A percentile compares a stretch with the other conserved stretches of the same genome.
These are phyloP conservation scores for Pisolithus tinctorius DNA, from an alignment of 768 basidiomycete genomes.

Conservation along the genomic window DNA sequence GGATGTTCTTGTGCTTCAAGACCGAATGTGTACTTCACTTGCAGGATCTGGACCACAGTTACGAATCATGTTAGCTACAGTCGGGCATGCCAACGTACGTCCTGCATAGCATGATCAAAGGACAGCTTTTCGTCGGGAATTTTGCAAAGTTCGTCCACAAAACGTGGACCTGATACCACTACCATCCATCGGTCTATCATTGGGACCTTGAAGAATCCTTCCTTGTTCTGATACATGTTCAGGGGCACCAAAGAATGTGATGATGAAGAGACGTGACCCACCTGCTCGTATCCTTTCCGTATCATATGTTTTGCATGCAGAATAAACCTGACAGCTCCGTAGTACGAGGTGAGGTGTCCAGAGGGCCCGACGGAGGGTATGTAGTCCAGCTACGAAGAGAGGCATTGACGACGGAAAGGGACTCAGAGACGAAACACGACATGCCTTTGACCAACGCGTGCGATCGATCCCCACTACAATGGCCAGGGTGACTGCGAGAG, in stretches of 20 bases:
- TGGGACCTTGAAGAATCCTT: conserved; percentile 37
- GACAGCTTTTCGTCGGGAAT: conserved; percentile 43
- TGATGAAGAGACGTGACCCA: conserved; percentile 7
- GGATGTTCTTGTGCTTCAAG: conserved; percentile 24
- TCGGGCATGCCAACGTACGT: conserved; percentile 24
- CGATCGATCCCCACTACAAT: conserved; percentile 10
- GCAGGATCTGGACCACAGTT: conserved; percentile 25
- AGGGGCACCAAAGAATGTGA: conserved; percentile 5
- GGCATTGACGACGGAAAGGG: not conserved
- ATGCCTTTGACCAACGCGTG: conserved; percentile 20
- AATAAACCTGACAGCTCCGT: conserved; percentile 25
- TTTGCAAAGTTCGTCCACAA: conserved; percentile 45
- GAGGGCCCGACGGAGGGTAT: conserved; percentile 34
- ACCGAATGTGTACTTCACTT: conserved; percentile 34
- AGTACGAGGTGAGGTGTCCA: conserved; percentile 27
- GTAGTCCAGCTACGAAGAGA: conserved; percentile 14
- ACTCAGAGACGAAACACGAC: conserved; percentile 1
- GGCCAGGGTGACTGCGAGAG: conserved; percentile 12
- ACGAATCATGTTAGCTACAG: conserved; percentile 9
- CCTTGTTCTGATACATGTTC: conserved; percentile 21
- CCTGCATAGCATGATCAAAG: conserved; percentile 31
- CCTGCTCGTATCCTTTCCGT: conserved; percentile 31
- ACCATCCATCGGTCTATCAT: conserved; percentile 40
- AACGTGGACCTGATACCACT: conserved; percentile 33
- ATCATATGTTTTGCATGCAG: conserved; percentile 27